Evolutionary conservation across 2,329 filamentous ascomycete species (phyloP).

Genomic region (Fusarium ambrosium): DNA sequence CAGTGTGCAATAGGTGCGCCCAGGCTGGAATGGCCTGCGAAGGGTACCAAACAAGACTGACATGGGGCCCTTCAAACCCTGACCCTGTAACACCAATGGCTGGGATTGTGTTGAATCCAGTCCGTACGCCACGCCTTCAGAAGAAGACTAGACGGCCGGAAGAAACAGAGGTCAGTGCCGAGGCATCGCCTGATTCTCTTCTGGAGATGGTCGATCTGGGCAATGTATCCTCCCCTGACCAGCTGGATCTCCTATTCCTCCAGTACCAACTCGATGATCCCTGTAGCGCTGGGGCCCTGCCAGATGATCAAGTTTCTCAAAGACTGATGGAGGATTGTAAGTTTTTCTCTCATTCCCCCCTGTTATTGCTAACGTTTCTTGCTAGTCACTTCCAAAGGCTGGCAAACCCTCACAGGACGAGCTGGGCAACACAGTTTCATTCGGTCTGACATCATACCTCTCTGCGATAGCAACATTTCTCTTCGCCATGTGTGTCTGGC

Average conservation of each 20-base stretch:
- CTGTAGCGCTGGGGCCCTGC: background rate
- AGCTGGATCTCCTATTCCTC: background rate
- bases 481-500: background rate
- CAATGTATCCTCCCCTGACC: background rate
- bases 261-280: background rate
- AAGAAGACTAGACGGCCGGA: background rate
- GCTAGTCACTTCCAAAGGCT: background rate
- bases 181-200: background rate
- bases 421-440: background rate
- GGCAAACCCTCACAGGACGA: background rate
- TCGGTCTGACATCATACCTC: background rate
- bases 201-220: background rate
- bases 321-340: background rate
- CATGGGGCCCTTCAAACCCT: constrained; percentile 20
- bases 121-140: background rate
- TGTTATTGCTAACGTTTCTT: background rate
- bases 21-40: constrained; percentile 26
- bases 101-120: constrained; percentile 20
- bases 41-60: constrained; percentile 28
- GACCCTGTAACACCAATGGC: background rate
- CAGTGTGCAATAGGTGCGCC: constrained; percentile 21
- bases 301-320: background rate
- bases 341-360: background rate
- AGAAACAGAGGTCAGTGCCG: background rate
- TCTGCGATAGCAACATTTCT: background rate